A percentile compares a stretch with the other conserved stretches of the same genome.
Conservation (phyloP, 768 basidiomycete species). For the Lactarius trivialis region DNA sequence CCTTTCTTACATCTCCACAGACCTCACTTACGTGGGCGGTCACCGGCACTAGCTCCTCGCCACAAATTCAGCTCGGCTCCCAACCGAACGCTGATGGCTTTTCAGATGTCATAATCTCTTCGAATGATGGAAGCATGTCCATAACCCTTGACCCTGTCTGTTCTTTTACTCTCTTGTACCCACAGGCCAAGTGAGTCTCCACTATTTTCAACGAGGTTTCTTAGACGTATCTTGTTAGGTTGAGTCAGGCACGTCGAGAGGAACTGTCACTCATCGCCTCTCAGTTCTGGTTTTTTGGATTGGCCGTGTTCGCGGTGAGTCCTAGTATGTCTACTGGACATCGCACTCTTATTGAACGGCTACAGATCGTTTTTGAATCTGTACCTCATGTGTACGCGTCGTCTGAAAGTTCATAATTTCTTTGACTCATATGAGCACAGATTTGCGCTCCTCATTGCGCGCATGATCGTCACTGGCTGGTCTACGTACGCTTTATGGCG, state of each 20-base stretch:
- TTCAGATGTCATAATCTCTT: conserved; percentile 1
- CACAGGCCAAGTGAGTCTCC: conserved; percentile 7
- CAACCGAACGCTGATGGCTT: conserved; percentile 2
- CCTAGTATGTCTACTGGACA: background rate
- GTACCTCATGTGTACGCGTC: conserved; percentile 46
- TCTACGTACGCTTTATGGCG: conserved; percentile 46
- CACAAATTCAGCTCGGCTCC: background rate
- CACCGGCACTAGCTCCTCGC: background rate
- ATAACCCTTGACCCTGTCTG: conserved; percentile 10
- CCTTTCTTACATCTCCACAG: background rate
- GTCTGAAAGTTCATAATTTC: background rate
- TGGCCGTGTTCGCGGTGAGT: conserved; percentile 23
- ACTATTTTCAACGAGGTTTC: background rate
- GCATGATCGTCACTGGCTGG: conserved; percentile 43
- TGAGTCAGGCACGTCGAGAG: conserved; percentile 13
- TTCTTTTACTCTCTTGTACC: conserved; percentile 14
- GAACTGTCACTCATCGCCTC: conserved; percentile 17
- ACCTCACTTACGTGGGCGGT: background rate
- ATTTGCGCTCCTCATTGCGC: conserved; percentile 43
- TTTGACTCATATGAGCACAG: conserved; percentile 26
- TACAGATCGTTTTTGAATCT: conserved; percentile 41
- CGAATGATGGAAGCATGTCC: background rate
- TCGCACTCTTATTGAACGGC: background rate
- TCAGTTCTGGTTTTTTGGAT: conserved; percentile 23
- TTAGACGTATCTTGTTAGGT: background rate